phyloP scores from a whole-genome alignment of 495 filamentous ascomycete genomes.

The Staphylotrichum longicolle region DNA sequence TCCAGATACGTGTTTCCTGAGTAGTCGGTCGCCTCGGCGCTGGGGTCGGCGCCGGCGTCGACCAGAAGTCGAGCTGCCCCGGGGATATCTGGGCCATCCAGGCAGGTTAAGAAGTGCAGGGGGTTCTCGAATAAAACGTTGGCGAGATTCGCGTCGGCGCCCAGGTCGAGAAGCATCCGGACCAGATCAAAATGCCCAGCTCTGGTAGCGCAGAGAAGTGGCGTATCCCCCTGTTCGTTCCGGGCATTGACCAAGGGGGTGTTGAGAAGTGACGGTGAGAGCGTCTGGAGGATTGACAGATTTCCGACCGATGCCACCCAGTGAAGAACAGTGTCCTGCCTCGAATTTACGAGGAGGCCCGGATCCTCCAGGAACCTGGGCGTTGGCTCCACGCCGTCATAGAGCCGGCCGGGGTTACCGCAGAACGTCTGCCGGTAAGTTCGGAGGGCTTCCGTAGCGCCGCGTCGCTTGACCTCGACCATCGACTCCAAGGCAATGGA shows the following conservation, averaged over 20 bases:
- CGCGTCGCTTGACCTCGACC: neutral
- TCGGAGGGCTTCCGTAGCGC: neutral
- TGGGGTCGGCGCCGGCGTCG: neutral
- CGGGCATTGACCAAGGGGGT: neutral
- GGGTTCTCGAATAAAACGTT: neutral
- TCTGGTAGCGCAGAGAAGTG: neutral
- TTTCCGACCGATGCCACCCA: neutral
- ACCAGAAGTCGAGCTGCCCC: neutral
- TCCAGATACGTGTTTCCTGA: neutral
- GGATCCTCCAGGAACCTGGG: neutral
- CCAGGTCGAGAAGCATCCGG: neutral
- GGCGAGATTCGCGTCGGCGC: neutral
- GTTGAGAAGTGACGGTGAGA: neutral
- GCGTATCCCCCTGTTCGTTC: neutral
- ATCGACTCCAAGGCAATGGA: neutral
- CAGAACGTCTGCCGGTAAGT: slow-evolving; percentile 2
- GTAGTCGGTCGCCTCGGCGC: neutral
- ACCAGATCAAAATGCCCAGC: neutral
- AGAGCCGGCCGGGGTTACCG: neutral
- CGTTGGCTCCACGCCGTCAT: neutral
- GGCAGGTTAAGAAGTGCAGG: neutral
- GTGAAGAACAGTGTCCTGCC: neutral
- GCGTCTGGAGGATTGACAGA: neutral
- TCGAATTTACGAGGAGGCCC: neutral
- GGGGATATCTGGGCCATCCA: neutral